Percentiles rank a stretch among this genome's conserved stretches.
phyloP scores from a whole-genome alignment of 352 stramenopile species.

The Globisporangium radiosum region DNA sequence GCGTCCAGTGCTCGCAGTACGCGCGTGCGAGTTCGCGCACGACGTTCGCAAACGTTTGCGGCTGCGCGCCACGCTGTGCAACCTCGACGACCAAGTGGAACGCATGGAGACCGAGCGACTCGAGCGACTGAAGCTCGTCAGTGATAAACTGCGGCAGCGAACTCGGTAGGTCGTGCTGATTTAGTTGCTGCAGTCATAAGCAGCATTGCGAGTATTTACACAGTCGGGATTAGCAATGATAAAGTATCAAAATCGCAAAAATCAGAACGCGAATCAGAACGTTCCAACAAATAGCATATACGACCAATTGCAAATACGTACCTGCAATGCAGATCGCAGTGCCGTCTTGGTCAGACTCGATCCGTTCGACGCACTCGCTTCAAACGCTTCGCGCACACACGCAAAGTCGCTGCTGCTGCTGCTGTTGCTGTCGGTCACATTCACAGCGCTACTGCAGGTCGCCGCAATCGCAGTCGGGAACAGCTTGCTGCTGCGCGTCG shows the following conservation, averaged over 20 bases:
- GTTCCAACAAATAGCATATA: not conserved
- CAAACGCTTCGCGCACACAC: constrained; percentile 14
- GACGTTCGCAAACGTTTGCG: constrained; percentile 45
- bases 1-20: constrained; percentile 70
- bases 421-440: too few relatives aligned
- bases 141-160: constrained; percentile 40
- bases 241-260: too few relatives aligned
- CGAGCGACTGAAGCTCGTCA: constrained; percentile 38
- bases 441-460: not conserved
- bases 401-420: constrained; percentile 9
- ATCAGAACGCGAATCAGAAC: too few relatives aligned
- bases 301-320: constrained; percentile 5
- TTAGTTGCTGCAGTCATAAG: not conserved
- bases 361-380: constrained; percentile 21
- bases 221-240: too few relatives aligned
- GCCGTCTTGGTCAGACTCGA: constrained; percentile 16
- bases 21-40: constrained; percentile 45
- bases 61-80: constrained; percentile 27
- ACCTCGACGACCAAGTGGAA: constrained; percentile 54
- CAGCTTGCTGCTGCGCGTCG: constrained; percentile 30
- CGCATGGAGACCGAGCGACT: constrained; percentile 40
- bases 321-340: constrained; percentile 27
- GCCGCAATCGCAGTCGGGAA: constrained; percentile 27
- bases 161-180: not conserved
- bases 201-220: not conserved